Conservation (phyloP, 2,329 filamentous ascomycete species). For the Cryphonectria nitschkei region DNA sequence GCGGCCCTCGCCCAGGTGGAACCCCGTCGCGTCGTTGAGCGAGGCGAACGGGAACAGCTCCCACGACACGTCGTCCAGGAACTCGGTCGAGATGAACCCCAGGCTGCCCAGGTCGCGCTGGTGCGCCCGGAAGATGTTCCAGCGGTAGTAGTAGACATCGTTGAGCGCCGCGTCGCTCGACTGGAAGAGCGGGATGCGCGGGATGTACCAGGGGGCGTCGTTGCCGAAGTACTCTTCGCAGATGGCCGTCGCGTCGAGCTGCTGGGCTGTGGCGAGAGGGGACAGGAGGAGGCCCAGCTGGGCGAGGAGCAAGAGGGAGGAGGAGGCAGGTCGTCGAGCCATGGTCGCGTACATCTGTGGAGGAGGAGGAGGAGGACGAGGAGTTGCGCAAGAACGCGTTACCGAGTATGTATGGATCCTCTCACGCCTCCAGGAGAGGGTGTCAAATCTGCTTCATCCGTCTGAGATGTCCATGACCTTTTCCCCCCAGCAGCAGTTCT, state of each 20-base stretch:
- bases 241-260: constrained; percentile 23
- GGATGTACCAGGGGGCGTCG: constrained; percentile 44
- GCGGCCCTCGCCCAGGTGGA: constrained; percentile 48
- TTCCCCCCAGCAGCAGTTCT: too few species aligned
- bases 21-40: constrained; percentile 48
- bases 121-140: constrained; percentile 48
- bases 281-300: not conserved
- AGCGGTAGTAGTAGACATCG: constrained; percentile 51
- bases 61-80: constrained; percentile 48
- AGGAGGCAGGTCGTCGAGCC: not conserved
- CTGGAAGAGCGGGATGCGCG: constrained; percentile 45
- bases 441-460: not conserved
- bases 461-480: not conserved
- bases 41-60: constrained; percentile 46
- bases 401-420: not conserved
- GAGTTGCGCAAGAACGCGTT: not conserved
- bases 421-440: not conserved
- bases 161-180: constrained; percentile 42
- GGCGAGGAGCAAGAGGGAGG: not conserved
- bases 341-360: not conserved
- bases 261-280: constrained; percentile 1
- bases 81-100: constrained; percentile 50
- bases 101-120: constrained; percentile 46
- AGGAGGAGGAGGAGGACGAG: too few species aligned
- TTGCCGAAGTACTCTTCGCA: constrained; percentile 41